Conservation (phyloP, 2,329 filamentous ascomycete species). For the Penicillium sp. region DNA sequence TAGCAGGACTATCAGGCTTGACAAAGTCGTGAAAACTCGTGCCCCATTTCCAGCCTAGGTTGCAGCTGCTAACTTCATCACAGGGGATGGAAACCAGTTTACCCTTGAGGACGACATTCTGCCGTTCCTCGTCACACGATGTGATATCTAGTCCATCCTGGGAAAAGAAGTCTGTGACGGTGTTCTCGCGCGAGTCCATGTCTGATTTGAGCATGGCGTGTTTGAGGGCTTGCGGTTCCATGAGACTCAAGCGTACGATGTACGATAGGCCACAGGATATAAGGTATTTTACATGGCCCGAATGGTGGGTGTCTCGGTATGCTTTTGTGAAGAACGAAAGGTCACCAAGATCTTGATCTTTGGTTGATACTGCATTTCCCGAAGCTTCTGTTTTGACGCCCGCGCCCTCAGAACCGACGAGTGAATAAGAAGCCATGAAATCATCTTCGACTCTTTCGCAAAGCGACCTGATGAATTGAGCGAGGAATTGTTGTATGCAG, state of each 20-base stretch:
- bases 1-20: background rate
- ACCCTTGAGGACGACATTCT: background rate
- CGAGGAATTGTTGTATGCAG: background rate
- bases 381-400: background rate
- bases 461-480: background rate
- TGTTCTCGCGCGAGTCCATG: background rate
- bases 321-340: background rate
- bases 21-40: background rate
- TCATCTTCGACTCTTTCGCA: slow-evolving; percentile 1
- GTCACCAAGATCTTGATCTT: background rate
- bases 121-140: background rate
- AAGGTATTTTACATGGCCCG: background rate
- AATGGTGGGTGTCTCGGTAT: background rate
- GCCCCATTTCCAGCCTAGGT: slow-evolving; percentile 2
- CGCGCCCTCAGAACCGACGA: no score
- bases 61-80: background rate
- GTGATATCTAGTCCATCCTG: background rate
- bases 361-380: background rate
- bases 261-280: background rate
- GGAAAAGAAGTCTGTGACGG: background rate
- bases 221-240: background rate
- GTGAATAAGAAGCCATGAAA: background rate
- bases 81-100: background rate
- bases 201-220: background rate
- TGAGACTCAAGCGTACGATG: background rate